These are phyloP conservation scores for Thelephora aurantiotincta DNA, from an alignment of 768 basidiomycete genomes.

Conservation along the genomic window DNA sequence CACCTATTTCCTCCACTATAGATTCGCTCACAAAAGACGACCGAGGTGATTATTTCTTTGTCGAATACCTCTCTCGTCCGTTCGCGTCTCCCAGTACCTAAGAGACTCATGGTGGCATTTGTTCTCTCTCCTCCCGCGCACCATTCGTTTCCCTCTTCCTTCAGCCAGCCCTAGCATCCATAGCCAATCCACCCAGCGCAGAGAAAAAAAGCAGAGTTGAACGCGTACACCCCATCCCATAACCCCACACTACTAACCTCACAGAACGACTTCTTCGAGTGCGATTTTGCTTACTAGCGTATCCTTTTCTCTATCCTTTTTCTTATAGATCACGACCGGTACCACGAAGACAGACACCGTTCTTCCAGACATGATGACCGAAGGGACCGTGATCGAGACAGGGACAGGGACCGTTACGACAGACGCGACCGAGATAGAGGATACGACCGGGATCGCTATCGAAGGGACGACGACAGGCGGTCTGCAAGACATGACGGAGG, in stretches of 20 bases:
- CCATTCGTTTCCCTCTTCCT: neutral
- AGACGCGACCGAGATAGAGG: constrained; percentile 11
- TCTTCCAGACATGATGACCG: constrained; percentile 19
- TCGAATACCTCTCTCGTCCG: neutral
- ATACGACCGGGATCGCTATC: constrained; percentile 8
- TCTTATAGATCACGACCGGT: constrained; percentile 40
- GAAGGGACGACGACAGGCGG: constrained; percentile 10
- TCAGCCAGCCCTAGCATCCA: constrained; percentile 4
- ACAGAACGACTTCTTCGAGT: neutral
- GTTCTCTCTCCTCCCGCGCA: neutral
- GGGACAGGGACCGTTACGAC: constrained; percentile 20
- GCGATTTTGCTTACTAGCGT: constrained; percentile 13
- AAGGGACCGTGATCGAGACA: constrained; percentile 13
- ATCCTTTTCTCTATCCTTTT: constrained; percentile 27
- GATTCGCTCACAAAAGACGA: neutral
- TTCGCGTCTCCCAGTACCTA: neutral
- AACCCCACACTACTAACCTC: neutral
- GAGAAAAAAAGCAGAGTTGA: too few species aligned
- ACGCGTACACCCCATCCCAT: too few species aligned
- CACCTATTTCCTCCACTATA: too few species aligned
- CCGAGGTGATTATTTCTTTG: constrained; percentile 1
- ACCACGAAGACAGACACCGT: constrained; percentile 41
- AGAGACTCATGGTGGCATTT: constrained; percentile 5
- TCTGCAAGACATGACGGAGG: neutral
- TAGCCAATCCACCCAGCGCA: too few species aligned